A percentile compares a stretch with the other conserved stretches of the same genome.
Evolutionary conservation across 2,329 filamentous ascomycete species (phyloP).

Genomic region (Pseudonectria buxi): DNA sequence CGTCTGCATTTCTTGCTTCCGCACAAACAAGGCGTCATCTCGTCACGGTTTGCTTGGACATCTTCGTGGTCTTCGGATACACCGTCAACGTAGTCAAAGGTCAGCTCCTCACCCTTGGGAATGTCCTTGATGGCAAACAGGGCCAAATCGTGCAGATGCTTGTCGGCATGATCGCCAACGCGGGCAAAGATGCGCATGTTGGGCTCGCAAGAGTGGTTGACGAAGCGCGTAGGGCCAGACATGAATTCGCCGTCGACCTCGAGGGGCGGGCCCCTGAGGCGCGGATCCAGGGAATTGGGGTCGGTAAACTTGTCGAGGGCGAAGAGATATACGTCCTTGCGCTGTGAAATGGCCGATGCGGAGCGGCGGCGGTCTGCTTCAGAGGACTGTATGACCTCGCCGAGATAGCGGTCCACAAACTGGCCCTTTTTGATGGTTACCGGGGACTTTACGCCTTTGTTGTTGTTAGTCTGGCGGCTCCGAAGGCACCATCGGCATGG

Average conservation of each 20-base stretch:
- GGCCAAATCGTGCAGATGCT: slow-evolving; percentile 67
- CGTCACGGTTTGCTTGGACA: slow-evolving; percentile 32
- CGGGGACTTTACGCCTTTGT: slow-evolving; percentile 54
- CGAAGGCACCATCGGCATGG: background rate
- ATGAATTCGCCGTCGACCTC: slow-evolving; percentile 68
- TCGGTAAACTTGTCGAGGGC: slow-evolving; percentile 74
- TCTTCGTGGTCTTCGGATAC: slow-evolving; percentile 45
- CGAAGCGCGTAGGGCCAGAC: slow-evolving; percentile 72
- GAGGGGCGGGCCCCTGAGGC: slow-evolving; percentile 48
- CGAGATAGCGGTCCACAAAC: slow-evolving; percentile 74
- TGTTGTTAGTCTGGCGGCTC: background rate
- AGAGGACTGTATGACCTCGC: slow-evolving; percentile 57
- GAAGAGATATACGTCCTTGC: slow-evolving; percentile 76
- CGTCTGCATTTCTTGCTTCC: slow-evolving; percentile 60
- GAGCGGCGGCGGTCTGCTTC: slow-evolving; percentile 62
- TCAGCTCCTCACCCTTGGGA: slow-evolving; percentile 59
- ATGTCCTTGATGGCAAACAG: slow-evolving; percentile 68
- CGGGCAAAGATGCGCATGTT: slow-evolving; percentile 75
- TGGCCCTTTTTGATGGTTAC: slow-evolving; percentile 62
- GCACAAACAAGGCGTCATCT: slow-evolving; percentile 57
- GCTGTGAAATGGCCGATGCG: slow-evolving; percentile 45
- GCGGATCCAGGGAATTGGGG: slow-evolving; percentile 45
- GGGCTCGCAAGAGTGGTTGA: slow-evolving; percentile 76
- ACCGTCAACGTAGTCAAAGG: slow-evolving; percentile 72
- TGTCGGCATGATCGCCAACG: slow-evolving; percentile 69